Conservation (phyloP, 768 basidiomycete genomes). For the Sporobolomyces phaffii region DNA sequence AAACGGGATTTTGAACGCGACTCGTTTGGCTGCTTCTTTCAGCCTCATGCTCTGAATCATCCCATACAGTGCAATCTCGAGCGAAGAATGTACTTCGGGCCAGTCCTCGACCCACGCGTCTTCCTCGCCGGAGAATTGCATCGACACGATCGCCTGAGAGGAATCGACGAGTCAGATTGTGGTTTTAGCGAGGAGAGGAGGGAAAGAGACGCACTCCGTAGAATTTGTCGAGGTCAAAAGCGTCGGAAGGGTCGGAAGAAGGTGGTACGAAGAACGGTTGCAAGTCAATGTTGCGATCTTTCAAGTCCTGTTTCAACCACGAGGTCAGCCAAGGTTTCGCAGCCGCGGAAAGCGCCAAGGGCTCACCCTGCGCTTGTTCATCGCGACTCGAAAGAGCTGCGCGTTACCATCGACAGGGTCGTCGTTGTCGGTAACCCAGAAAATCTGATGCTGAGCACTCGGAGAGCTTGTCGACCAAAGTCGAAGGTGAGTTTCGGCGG, state of each 20-base stretch:
- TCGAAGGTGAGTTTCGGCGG: not conserved
- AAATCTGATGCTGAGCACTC: slow-evolving; percentile 84
- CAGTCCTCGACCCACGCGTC: not conserved
- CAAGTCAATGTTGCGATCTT: slow-evolving; percentile 67
- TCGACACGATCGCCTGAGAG: slow-evolving; percentile 18
- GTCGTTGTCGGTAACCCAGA: slow-evolving; percentile 86
- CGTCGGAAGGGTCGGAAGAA: slow-evolving; percentile 54
- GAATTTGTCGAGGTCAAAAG: slow-evolving; percentile 68
- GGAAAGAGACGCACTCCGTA: slow-evolving; percentile 51
- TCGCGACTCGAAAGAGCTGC: slow-evolving; percentile 14
- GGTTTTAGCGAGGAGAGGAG: too few species aligned
- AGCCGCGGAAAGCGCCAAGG: too few species aligned
- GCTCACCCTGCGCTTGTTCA: slow-evolving; percentile 14
- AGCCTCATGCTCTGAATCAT: slow-evolving; percentile 59
- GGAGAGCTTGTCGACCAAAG: slow-evolving; percentile 53
- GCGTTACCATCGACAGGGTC: slow-evolving; percentile 52
- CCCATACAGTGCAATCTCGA: slow-evolving; percentile 38
- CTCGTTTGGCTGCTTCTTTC: slow-evolving; percentile 74
- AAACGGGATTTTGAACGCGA: slow-evolving; percentile 74
- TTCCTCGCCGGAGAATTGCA: not conserved
- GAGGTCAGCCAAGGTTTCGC: not conserved
- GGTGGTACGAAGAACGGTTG: slow-evolving; percentile 84
- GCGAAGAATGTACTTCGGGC: slow-evolving; percentile 46
- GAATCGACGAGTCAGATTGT: too few species aligned
- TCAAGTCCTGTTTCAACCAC: slow-evolving; percentile 59